These are phyloP conservation scores for Penicillium lividum DNA, from an alignment of 495 filamentous ascomycete species.

Conservation along the genomic window DNA sequence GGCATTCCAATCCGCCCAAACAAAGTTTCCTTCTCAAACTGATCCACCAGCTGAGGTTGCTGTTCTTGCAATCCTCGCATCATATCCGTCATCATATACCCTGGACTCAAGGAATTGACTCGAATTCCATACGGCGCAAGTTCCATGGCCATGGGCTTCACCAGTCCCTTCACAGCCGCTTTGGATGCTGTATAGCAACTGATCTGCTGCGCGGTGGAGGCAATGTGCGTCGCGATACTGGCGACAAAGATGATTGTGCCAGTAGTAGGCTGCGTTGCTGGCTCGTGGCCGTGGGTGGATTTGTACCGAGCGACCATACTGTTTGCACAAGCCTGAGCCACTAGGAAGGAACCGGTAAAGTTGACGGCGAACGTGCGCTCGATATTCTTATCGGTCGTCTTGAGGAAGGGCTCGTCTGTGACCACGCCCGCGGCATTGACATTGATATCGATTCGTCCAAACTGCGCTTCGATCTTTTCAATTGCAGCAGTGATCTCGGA, in stretches of 20 bases:
- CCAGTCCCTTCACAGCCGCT: slow-evolving; percentile 48
- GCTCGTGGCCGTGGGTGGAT: not conserved
- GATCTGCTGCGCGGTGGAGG: slow-evolving; percentile 8
- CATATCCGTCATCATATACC: slow-evolving; percentile 17
- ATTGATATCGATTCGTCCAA: slow-evolving; percentile 8
- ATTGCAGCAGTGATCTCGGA: slow-evolving; percentile 13
- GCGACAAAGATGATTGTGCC: slow-evolving; percentile 24
- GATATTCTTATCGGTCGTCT: slow-evolving; percentile 11
- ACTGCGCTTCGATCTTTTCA: slow-evolving; percentile 21
- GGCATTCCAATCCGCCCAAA: slow-evolving; percentile 10
- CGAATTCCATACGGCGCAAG: slow-evolving; percentile 46
- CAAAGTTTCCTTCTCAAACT: slow-evolving; percentile 13
- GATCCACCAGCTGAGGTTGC: slow-evolving; percentile 10
- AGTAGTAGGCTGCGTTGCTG: not conserved
- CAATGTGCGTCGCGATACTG: slow-evolving; percentile 20
- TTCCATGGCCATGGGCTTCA: slow-evolving; percentile 52
- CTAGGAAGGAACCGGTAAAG: slow-evolving; percentile 18
- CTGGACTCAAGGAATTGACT: slow-evolving; percentile 49
- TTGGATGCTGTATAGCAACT: slow-evolving; percentile 47
- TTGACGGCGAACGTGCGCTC: slow-evolving; percentile 18
- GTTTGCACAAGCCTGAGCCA: slow-evolving; percentile 18
- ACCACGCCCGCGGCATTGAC: slow-evolving; percentile 25
- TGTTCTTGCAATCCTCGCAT: slow-evolving; percentile 7
- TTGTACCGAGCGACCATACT: slow-evolving; percentile 15
- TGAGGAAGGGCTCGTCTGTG: slow-evolving; percentile 21